A percentile compares a stretch with the other conserved stretches of the same genome.
phyloP scores from a whole-genome alignment of 768 basidiomycete species.

The Psilocybe cubensis region DNA sequence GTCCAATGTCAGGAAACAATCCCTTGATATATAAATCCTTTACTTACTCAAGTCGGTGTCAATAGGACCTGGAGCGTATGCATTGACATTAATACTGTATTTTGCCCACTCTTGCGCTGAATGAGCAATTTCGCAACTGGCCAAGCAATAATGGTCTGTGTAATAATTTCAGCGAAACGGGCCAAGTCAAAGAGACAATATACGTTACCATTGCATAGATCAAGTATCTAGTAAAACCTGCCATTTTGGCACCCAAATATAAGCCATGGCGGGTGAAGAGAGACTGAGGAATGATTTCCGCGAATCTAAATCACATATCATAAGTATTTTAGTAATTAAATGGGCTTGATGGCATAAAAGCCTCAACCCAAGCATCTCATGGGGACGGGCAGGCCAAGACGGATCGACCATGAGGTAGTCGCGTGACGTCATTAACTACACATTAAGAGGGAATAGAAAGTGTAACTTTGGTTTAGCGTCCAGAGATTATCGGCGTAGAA shows the following conservation, averaged over 20 bases:
- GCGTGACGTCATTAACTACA: constrained; percentile 16
- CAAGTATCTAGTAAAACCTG: constrained; percentile 63
- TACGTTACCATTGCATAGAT: constrained; percentile 65
- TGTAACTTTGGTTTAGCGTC: not conserved
- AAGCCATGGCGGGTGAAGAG: constrained; percentile 92
- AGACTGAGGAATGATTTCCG: constrained; percentile 92
- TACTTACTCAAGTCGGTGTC: constrained; percentile 9
- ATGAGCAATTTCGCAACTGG: constrained; percentile 81
- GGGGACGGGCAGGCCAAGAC: not conserved
- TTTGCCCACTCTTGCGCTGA: constrained; percentile 31
- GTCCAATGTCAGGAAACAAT: no score
- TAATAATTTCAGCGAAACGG: not conserved
- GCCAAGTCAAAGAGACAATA: not conserved
- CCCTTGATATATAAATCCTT: no score
- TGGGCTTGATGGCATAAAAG: not conserved
- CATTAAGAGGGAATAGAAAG: not conserved
- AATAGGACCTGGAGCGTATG: constrained; percentile 39
- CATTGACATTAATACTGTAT: constrained; percentile 45
- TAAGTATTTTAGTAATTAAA: not conserved
- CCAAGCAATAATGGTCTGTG: constrained; percentile 81
- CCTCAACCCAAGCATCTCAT: not conserved
- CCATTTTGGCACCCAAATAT: constrained; percentile 88
- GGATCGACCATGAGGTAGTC: constrained; percentile 3
- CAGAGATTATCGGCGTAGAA: not conserved
- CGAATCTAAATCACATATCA: constrained; percentile 59